phyloP scores from a whole-genome alignment of 805 yeast genomes.

The Candida rishiriensis region DNA sequence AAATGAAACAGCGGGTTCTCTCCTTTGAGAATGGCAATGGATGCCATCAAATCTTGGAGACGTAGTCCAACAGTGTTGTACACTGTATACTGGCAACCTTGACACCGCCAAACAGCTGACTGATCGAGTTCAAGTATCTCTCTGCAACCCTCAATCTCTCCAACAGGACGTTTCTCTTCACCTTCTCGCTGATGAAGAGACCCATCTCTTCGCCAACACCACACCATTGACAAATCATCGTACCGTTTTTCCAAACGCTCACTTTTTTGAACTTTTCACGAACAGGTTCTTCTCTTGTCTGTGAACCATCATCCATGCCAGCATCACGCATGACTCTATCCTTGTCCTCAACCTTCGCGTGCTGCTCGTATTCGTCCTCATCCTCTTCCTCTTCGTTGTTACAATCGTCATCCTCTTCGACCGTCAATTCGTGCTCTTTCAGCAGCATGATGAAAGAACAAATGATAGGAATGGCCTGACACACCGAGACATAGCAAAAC shows the following conservation, averaged over 20 bases:
- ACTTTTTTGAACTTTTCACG: neutral
- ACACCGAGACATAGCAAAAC: constrained; percentile 25
- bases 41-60: neutral
- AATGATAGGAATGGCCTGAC: constrained; percentile 29
- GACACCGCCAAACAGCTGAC: constrained; percentile 18
- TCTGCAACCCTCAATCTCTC: constrained; percentile 16
- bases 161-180: constrained; percentile 9
- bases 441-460: constrained; percentile 24
- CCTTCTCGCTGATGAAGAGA: constrained; percentile 2
- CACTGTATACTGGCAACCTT: constrained; percentile 16
- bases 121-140: constrained; percentile 16
- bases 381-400: neutral
- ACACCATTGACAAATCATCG: constrained; percentile 7
- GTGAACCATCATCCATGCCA: no score
- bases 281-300: neutral
- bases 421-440: constrained; percentile 5
- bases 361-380: no score
- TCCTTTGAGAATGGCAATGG: no score
- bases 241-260: constrained; percentile 5
- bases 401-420: constrained; percentile 1
- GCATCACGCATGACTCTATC: no score
- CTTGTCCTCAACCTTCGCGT: no score
- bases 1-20: no score
- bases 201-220: constrained; percentile 2
- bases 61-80: constrained; percentile 17